Base-by-base conservation (phyloP, 2,329 filamentous ascomycete species). In the Fonsecaea nubica region DNA sequence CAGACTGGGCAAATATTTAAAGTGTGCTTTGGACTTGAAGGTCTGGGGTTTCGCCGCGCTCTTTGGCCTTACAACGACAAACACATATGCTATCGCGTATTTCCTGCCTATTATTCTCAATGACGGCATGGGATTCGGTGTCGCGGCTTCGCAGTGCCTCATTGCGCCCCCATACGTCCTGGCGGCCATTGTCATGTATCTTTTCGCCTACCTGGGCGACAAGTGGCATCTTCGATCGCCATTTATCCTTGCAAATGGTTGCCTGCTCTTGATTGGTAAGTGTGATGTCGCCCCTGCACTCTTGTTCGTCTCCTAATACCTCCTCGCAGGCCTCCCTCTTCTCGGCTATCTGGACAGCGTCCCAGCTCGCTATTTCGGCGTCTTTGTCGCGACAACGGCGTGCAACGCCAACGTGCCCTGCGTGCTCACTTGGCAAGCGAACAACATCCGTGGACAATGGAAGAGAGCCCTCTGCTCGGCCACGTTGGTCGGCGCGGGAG, bases 371-470 rank as follows among this genome's bases (percentile, higher is more conserved):
- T 93, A 92, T 77, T 88, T 92, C 68, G 91, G 90, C 62, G 85
- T 92, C 64, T 93, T 93, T 80, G 80, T 93, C 56, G 85, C 87
- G n/a, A 90, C 90, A 0, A 90, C 90, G 0, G 92, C 90, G 7
- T 88, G 89, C 69, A 93, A 93, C 77, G 86, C 89, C 70, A 95
- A 95, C 75, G 83, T 94, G 4, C 92, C 92, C 0, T 83, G 87
- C 1, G 83, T 87, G 54, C 87, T 96, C 81, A 86, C 91, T 0
- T 95, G 92, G 80, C 92, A 94, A 80, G 91, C 91, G 50, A 95
- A 94, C 80, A 96, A 96, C 78, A 90, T 96, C 74, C 88, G 91
- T 61, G 92, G 92, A 0, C 92, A 95, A 79, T 96, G 92, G 91
- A 96, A 94, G 81, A 87, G 92, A 56, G 92, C 92, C 0, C 89